A percentile compares a stretch with the other conserved stretches of the same genome.
phyloP scores from a whole-genome alignment of 148 eudicot genomes.

The Euryodendron excelsum region DNA sequence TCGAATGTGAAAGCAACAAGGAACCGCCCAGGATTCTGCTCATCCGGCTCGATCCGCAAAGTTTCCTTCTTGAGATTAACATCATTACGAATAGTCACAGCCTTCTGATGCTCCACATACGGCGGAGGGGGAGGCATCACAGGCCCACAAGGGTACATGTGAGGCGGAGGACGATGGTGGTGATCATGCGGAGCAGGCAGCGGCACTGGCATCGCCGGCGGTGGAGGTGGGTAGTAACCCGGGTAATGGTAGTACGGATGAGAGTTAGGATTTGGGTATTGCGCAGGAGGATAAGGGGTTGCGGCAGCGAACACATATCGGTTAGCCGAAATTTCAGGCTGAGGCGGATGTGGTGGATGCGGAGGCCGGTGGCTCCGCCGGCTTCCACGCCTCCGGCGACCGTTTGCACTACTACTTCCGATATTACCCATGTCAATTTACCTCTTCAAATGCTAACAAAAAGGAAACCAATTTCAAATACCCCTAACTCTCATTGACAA shows the following conservation, averaged over 20 bases:
- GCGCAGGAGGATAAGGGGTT: conserved; percentile 69
- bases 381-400: conserved; percentile 46
- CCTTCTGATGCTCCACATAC: conserved; percentile 87
- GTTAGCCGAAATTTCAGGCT: conserved; percentile 50
- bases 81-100: conserved; percentile 85
- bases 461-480: not conserved
- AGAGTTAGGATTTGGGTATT: conserved; percentile 53
- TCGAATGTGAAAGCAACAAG: conserved; percentile 86
- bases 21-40: conserved; percentile 66
- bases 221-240: conserved; percentile 55
- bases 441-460: not conserved
- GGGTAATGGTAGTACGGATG: conserved; percentile 66
- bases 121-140: conserved; percentile 50
- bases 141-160: conserved; percentile 57
- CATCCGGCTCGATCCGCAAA: conserved; percentile 71
- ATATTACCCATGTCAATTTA: conserved; percentile 54
- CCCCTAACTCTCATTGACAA: not conserved
- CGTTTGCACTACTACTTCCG: conserved; percentile 45
- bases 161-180: conserved; percentile 49
- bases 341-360: conserved; percentile 34
- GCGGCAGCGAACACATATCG: conserved; percentile 79
- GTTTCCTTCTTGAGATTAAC: conserved; percentile 93
- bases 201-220: conserved; percentile 54
- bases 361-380: conserved; percentile 46
- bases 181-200: conserved; percentile 76